Evolutionary conservation across 176 grass and related monocot species (phyloP).

Genomic region (Avena sativa): DNA sequence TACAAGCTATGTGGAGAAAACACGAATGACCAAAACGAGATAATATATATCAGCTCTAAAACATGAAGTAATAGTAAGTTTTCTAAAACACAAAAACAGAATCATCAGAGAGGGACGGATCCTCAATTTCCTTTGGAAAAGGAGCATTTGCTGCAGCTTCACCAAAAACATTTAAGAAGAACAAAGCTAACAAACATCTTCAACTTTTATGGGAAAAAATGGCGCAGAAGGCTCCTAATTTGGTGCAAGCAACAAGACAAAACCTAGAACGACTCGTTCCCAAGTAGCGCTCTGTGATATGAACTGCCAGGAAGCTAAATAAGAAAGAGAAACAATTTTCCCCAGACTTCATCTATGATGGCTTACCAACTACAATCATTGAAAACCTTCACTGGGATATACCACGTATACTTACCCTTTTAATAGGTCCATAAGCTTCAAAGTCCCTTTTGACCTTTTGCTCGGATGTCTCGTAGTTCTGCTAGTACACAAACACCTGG

Average conservation of each 20-base stretch:
- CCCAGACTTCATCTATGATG: neutral
- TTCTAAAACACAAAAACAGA: neutral
- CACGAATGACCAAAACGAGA: no score
- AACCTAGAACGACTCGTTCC: neutral
- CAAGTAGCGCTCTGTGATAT: conserved; percentile 12
- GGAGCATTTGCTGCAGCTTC: neutral
- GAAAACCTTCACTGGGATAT: conserved; percentile 53
- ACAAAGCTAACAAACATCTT: neutral
- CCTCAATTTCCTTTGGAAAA: neutral
- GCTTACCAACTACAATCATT: conserved; percentile 29
- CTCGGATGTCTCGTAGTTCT: conserved; percentile 77
- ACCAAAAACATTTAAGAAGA: neutral
- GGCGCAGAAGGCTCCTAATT: neutral
- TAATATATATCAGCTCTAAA: no score
- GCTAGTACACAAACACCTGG: neutral
- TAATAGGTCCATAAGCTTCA: conserved; percentile 87
- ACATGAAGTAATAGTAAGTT: neutral
- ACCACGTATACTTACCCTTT: conserved; percentile 72
- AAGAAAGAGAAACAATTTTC: neutral
- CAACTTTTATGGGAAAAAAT: neutral
- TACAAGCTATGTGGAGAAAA: no score
- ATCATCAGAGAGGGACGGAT: neutral
- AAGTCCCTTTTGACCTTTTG: conserved; percentile 72
- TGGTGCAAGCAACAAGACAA: conserved; percentile 28
- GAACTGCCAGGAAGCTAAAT: neutral